Percentiles rank a stretch among this genome's conserved stretches.
Conservation (phyloP, 352 stramenopile genomes). For the Phytophthora boehmeriae region DNA sequence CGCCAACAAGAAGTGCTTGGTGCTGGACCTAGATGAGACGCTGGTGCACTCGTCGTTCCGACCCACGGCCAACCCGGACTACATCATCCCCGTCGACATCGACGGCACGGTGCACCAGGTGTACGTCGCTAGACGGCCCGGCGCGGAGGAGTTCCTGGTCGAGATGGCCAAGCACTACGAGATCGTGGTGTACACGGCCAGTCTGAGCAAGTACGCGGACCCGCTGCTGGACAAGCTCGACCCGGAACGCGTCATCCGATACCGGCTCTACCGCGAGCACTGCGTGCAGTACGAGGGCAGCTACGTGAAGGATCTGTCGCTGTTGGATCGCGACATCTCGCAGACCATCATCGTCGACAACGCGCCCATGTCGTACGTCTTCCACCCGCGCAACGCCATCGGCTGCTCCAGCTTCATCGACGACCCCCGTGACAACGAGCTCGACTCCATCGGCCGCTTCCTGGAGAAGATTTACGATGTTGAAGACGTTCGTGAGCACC, state of each 20-base stretch:
- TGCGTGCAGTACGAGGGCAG: constrained; percentile 96
- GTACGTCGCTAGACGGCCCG: constrained; percentile 92
- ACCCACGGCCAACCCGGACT: constrained; percentile 93
- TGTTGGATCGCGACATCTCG: constrained; percentile 94
- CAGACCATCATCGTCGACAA: constrained; percentile 99
- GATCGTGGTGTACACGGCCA: constrained; percentile 98
- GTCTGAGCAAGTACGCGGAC: constrained; percentile 97
- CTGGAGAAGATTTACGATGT: constrained; percentile 52
- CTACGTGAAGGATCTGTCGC: constrained; percentile 97
- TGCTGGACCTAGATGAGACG: constrained; percentile 98
- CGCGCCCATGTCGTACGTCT: constrained; percentile 97
- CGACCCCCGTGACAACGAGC: constrained; percentile 85
- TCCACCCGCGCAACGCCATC: constrained; percentile 94
- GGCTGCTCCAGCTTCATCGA: constrained; percentile 91
- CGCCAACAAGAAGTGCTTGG: constrained; percentile 87
- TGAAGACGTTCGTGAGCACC: constrained; percentile 70
- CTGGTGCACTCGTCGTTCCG: constrained; percentile 97
- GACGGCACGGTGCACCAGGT: constrained; percentile 87
- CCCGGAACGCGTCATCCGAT: constrained; percentile 87
- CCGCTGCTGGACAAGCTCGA: constrained; percentile 97
- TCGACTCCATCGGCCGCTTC: constrained; percentile 81
- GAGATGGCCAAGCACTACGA: constrained; percentile 97
- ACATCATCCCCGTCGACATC: constrained; percentile 97
- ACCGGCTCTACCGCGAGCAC: constrained; percentile 93
- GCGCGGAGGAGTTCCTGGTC: constrained; percentile 96